Conservation (phyloP, 305 asterid genomes). For the Coffea humblotiana region DNA sequence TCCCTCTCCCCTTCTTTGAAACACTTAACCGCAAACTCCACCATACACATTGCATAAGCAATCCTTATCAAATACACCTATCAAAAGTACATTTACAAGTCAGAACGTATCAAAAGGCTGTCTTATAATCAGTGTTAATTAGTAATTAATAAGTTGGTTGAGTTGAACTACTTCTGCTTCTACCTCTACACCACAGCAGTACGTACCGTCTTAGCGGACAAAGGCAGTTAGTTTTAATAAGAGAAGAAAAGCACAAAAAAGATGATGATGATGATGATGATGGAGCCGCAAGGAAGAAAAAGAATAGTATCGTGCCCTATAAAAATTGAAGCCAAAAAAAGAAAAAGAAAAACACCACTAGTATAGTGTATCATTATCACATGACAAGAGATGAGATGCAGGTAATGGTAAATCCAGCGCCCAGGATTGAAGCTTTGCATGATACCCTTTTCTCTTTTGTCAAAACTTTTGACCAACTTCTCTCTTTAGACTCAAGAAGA, state of each 20-base stretch:
- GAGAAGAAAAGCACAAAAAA: too few species aligned
- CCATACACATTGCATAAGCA: slow-evolving; percentile 42
- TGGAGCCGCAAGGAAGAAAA: too few species aligned
- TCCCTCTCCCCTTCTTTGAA: too few species aligned
- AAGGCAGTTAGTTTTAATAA: background rate
- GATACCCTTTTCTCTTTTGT: slow-evolving; percentile 6
- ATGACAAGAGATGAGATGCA: background rate
- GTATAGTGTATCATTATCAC: background rate
- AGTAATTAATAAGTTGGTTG: background rate
- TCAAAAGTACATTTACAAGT: background rate
- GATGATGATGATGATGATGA: too few species aligned
- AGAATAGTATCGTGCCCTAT: too few species aligned
- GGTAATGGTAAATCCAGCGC: slow-evolving; percentile 16
- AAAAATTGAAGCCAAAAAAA: too few species aligned
- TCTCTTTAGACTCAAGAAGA: background rate
- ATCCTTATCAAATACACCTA: background rate
- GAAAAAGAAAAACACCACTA: too few species aligned
- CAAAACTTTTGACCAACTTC: slow-evolving; percentile 20
- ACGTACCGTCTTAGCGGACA: background rate
- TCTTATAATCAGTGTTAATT: background rate
- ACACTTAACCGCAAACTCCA: slow-evolving; percentile 10
- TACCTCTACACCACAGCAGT: too few species aligned
- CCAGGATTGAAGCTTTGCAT: slow-evolving; percentile 12
- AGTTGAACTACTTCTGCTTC: background rate
- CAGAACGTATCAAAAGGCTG: background rate